phyloP scores from a whole-genome alignment of 2,329 filamentous ascomycete genomes.

The Onygena corvina region DNA sequence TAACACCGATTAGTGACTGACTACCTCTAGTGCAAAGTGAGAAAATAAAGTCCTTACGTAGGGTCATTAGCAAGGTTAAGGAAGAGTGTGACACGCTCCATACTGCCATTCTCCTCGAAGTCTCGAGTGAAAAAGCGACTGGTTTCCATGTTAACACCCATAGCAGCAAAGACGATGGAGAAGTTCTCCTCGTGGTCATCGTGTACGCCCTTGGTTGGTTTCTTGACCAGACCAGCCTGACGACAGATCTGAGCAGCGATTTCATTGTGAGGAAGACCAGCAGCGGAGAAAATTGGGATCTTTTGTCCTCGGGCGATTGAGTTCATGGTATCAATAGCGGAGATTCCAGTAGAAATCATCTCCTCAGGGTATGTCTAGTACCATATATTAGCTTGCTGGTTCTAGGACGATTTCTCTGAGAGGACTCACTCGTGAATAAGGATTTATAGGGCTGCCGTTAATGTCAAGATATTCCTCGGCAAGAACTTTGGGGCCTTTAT shows the following conservation, averaged over 20 bases:
- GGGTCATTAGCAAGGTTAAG: slow-evolving; percentile 98
- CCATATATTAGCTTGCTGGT: slow-evolving; percentile 3
- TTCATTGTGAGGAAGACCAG: slow-evolving; percentile 98
- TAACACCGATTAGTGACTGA: too few species aligned
- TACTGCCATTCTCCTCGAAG: slow-evolving; percentile 97
- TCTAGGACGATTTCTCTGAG: neutral
- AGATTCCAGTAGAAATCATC: slow-evolving; percentile 99
- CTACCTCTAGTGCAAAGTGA: too few species aligned
- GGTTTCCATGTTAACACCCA: slow-evolving; percentile 99
- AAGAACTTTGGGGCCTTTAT: slow-evolving; percentile 96
- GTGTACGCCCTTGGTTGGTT: slow-evolving; percentile 87
- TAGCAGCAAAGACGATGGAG: slow-evolving; percentile 97
- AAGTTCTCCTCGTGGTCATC: slow-evolving; percentile 98
- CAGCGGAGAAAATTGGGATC: slow-evolving; percentile 97
- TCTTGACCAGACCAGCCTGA: slow-evolving; percentile 85
- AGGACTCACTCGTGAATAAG: slow-evolving; percentile 71
- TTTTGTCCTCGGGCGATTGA: slow-evolving; percentile 97
- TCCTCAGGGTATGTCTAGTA: slow-evolving; percentile 89
- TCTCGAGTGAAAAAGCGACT: slow-evolving; percentile 96
- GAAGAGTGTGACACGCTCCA: slow-evolving; percentile 96
- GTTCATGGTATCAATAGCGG: slow-evolving; percentile 97
- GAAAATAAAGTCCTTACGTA: slow-evolving; percentile 51
- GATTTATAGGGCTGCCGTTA: slow-evolving; percentile 97
- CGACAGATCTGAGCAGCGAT: slow-evolving; percentile 98
- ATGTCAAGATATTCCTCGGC: slow-evolving; percentile 98